Conservation (phyloP, 129 eudicot species). For the Saposhnikovia divaricata region DNA sequence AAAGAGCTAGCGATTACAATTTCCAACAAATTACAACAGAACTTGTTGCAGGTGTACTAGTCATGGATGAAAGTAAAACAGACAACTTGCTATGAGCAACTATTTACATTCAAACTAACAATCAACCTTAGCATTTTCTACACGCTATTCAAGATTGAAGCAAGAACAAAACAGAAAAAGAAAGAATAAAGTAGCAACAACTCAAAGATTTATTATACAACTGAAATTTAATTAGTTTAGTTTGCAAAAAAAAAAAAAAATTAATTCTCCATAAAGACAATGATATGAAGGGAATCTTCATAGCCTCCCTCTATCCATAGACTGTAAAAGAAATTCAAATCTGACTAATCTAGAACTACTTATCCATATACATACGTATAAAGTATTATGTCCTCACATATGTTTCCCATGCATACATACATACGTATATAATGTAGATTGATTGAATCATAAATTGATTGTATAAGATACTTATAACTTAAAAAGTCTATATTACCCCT, state of each 20-base stretch:
- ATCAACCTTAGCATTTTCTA: not conserved
- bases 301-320: not conserved
- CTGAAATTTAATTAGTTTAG: not conserved
- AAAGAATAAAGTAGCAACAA: not conserved
- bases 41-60: not conserved
- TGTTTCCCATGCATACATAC: not conserved
- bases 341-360: not conserved
- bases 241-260: too few species aligned
- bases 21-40: not conserved
- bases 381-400: not conserved
- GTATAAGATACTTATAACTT: too few species aligned
- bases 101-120: not conserved
- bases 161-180: not conserved
- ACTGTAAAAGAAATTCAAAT: not conserved
- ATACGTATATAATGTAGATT: too few species aligned
- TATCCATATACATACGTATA: not conserved
- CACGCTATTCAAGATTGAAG: slow-evolving; percentile 28
- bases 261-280: not conserved
- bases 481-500: too few species aligned
- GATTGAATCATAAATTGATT: too few species aligned
- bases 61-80: not conserved
- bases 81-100: not conserved
- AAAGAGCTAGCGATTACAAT: not conserved
- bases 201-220: not conserved
- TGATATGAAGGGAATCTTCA: not conserved